phyloP scores from a whole-genome alignment of 495 filamentous ascomycete species.

The Neurospora sp. region DNA sequence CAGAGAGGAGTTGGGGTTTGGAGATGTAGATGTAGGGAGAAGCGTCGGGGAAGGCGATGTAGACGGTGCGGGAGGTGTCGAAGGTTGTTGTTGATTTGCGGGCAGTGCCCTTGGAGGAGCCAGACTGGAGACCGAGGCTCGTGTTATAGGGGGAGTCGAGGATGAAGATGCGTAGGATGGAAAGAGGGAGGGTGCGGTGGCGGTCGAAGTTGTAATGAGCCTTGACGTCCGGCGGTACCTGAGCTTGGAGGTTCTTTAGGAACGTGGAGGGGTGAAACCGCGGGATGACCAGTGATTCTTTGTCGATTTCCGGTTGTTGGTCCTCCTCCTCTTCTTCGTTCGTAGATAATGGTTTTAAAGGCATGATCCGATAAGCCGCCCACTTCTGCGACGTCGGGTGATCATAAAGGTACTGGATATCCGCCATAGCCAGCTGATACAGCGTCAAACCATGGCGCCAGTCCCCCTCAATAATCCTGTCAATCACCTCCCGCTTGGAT shows the following conservation, averaged over 20 bases:
- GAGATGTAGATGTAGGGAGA: slow-evolving; percentile 68
- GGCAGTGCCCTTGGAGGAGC: slow-evolving; percentile 38
- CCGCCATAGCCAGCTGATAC: slow-evolving; percentile 72
- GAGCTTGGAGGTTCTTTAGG: slow-evolving; percentile 57
- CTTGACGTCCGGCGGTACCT: slow-evolving; percentile 64
- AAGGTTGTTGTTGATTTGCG: slow-evolving; percentile 26
- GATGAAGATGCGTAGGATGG: slow-evolving; percentile 66
- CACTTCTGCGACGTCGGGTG: slow-evolving; percentile 63
- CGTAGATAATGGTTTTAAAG: slow-evolving; percentile 23
- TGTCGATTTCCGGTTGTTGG: slow-evolving; percentile 22
- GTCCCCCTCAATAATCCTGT: slow-evolving; percentile 69
- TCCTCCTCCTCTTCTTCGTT: slow-evolving; percentile 21
- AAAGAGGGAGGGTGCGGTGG: slow-evolving; percentile 50
- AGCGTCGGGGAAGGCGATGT: slow-evolving; percentile 68
- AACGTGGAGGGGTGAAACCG: slow-evolving; percentile 70
- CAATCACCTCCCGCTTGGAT: slow-evolving; percentile 61
- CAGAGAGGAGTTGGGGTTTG: slow-evolving; percentile 27
- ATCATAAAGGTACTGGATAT: slow-evolving; percentile 68
- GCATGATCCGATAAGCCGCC: slow-evolving; percentile 56
- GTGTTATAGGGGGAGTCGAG: slow-evolving; percentile 62
- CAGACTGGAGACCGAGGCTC: slow-evolving; percentile 33
- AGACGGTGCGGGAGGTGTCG: slow-evolving; percentile 55
- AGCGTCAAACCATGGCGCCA: slow-evolving; percentile 71
- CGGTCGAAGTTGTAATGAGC: slow-evolving; percentile 69
- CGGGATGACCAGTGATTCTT: slow-evolving; percentile 44